Conservation (phyloP, 768 basidiomycete species). For the Lentinus brumalis region DNA sequence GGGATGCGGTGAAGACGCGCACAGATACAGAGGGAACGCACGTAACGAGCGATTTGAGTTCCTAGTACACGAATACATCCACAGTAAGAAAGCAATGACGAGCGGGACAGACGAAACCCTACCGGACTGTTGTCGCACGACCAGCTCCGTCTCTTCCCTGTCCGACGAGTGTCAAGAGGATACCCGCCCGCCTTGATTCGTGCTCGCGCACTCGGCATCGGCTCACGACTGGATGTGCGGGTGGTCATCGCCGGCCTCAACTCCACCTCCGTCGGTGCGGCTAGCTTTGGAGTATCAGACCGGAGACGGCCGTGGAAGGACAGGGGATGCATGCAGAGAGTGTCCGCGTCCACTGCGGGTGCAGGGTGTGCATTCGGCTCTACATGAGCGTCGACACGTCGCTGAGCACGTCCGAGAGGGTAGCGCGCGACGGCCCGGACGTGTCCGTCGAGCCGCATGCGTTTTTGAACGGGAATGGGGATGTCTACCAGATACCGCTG, state of each 20-base stretch:
- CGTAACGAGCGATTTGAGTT: no score
- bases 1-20: no score
- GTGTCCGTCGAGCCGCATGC: neutral
- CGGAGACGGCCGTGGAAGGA: neutral
- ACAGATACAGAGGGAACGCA: no score
- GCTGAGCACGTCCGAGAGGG: neutral
- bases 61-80: no score
- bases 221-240: no score
- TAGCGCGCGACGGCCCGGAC: no score
- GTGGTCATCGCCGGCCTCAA: no score
- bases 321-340: neutral
- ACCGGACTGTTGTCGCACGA: neutral
- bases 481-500: neutral
- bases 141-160: neutral
- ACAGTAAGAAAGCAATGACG: no score
- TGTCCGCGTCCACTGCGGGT: neutral
- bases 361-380: neutral
- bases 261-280: no score
- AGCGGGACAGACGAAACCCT: no score
- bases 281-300: neutral
- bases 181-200: neutral
- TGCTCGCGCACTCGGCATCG: neutral
- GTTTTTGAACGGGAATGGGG: slow-evolving; percentile 3
- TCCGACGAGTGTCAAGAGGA: neutral
- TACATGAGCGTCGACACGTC: neutral